A percentile compares a stretch with the other conserved stretches of the same genome.
These are phyloP conservation scores for Pleodorina starrii DNA, from an alignment of 139 green algal species.

Conservation along the genomic window DNA sequence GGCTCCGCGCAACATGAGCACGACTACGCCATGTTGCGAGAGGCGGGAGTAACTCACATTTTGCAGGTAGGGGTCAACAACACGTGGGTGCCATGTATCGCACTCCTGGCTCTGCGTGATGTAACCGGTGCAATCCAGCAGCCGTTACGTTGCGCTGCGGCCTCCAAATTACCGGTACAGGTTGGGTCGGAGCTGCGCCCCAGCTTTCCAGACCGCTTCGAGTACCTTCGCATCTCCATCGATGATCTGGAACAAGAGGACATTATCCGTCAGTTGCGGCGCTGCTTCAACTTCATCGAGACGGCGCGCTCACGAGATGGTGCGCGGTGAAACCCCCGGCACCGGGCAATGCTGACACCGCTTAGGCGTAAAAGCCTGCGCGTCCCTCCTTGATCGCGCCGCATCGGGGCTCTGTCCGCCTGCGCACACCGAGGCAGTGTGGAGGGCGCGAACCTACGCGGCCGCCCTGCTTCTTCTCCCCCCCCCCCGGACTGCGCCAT, in stretches of 20 bases:
- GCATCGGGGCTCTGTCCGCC: too few relatives aligned
- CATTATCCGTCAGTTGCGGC: not conserved
- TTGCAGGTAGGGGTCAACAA: slow-evolving; percentile 52
- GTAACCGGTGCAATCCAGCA: too few relatives aligned
- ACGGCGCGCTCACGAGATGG: not conserved
- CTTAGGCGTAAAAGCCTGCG: too few relatives aligned
- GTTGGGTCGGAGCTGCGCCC: slow-evolving; percentile 51
- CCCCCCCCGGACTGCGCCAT: too few relatives aligned
- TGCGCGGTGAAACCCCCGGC: not conserved
- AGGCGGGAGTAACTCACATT: slow-evolving; percentile 54
- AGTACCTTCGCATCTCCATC: slow-evolving; percentile 37
- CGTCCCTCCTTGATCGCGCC: too few relatives aligned
- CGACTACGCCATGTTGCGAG: slow-evolving; percentile 22
- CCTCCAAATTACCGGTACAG: slow-evolving; percentile 29
- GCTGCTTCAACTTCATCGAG: slow-evolving; percentile 30
- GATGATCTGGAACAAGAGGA: slow-evolving; percentile 34
- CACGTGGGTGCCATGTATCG: too few relatives aligned
- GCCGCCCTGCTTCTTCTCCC: too few relatives aligned
- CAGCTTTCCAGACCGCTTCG: slow-evolving; percentile 36
- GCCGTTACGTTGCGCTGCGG: not conserved
- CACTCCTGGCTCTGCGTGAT: too few relatives aligned
- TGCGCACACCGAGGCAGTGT: too few relatives aligned
- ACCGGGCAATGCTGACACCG: not conserved
- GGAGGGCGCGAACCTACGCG: too few relatives aligned
- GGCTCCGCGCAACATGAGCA: slow-evolving; percentile 28